These are phyloP conservation scores for Aspergillus alliaceus DNA, from an alignment of 2,329 filamentous ascomycete genomes.

Conservation along the genomic window DNA sequence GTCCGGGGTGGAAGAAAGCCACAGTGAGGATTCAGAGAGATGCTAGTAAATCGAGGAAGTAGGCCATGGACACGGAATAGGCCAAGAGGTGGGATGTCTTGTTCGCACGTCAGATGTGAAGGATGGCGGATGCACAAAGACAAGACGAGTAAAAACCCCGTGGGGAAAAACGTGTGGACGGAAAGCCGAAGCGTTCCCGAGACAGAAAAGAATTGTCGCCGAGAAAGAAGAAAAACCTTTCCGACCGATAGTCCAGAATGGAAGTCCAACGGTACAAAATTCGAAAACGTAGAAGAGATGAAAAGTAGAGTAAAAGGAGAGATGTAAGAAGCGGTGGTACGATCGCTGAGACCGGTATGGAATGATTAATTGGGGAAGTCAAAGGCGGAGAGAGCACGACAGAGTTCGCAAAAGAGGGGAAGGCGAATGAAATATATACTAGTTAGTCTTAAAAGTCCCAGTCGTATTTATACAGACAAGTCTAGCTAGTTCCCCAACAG, in stretches of 20 bases:
- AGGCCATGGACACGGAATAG: neutral
- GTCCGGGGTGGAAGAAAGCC: neutral
- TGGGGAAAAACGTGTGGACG: conserved; percentile 1
- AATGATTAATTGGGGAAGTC: neutral
- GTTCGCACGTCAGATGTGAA: neutral
- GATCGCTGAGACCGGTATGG: neutral
- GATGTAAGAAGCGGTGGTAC: neutral
- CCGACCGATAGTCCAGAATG: neutral
- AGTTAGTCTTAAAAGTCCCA: no score
- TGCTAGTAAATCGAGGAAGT: neutral
- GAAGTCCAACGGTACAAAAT: neutral
- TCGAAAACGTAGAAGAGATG: no score
- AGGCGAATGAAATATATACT: neutral
- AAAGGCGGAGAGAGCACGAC: neutral
- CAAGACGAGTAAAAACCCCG: neutral
- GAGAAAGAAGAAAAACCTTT: neutral
- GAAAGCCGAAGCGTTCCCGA: conserved; percentile 2
- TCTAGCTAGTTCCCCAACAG: neutral
- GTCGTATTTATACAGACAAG: no score
- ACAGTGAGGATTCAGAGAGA: neutral
- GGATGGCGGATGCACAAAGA: neutral
- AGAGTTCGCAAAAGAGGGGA: conserved; percentile 1
- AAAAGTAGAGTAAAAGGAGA: neutral
- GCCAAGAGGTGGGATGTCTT: neutral
- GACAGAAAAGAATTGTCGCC: neutral